These are phyloP conservation scores for Schrenkiella parvula DNA, from an alignment of 345 rosid genomes.

Conservation along the genomic window DNA sequence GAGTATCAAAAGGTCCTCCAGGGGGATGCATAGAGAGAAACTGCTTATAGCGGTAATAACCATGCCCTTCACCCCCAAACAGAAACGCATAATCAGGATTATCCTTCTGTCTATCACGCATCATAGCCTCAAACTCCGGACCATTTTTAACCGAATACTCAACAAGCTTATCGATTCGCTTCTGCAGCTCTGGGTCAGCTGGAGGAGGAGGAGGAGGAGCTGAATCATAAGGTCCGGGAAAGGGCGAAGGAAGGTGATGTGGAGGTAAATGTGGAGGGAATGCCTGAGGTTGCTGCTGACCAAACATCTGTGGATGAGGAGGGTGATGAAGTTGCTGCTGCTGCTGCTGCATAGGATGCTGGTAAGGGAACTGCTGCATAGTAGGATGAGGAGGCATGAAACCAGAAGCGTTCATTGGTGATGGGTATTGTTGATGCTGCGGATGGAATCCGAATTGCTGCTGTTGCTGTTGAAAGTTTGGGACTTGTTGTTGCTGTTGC, in stretches of 20 bases:
- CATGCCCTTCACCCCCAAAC: slow-evolving; percentile 93
- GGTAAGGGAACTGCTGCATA: slow-evolving; percentile 80
- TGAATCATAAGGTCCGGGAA: slow-evolving; percentile 62
- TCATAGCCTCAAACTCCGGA: slow-evolving; percentile 95
- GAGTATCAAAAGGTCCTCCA: slow-evolving; percentile 56
- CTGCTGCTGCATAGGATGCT: slow-evolving; percentile 68
- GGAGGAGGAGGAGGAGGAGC: slow-evolving; percentile 69
- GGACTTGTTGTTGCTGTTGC: slow-evolving; percentile 61
- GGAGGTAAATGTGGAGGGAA: slow-evolving; percentile 69
- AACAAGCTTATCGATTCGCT: slow-evolving; percentile 92
- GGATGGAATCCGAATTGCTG: slow-evolving; percentile 79
- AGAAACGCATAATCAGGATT: slow-evolving; percentile 88
- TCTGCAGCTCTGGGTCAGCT: slow-evolving; percentile 90
- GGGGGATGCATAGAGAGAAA: slow-evolving; percentile 66
- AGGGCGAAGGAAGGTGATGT: slow-evolving; percentile 62
- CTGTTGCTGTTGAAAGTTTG: slow-evolving; percentile 73
- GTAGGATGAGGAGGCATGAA: slow-evolving; percentile 78
- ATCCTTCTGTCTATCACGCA: slow-evolving; percentile 90
- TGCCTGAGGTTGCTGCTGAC: slow-evolving; percentile 59
- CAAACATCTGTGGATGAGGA: slow-evolving; percentile 72
- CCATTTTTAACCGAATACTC: slow-evolving; percentile 91
- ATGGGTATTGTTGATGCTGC: slow-evolving; percentile 74
- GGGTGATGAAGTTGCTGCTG: slow-evolving; percentile 51
- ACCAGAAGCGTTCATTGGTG: slow-evolving; percentile 47
- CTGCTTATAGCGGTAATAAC: slow-evolving; percentile 78